These are phyloP conservation scores for Globisporangium polare DNA, from an alignment of 352 stramenopile species.

Conservation along the genomic window DNA sequence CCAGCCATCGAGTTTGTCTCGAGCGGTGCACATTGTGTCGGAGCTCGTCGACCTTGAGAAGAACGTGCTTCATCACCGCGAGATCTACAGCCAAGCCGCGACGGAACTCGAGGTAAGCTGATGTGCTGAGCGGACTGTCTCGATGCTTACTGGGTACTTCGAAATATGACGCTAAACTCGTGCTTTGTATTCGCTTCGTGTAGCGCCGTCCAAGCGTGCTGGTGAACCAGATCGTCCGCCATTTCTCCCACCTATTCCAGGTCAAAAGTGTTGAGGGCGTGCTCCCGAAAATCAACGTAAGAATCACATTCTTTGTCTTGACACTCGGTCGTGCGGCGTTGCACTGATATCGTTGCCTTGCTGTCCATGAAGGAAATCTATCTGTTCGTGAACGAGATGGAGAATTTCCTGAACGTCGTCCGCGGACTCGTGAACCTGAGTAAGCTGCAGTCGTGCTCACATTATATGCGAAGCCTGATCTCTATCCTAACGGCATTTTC, in stretches of 20 bases:
- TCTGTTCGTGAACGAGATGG: slow-evolving; percentile 84
- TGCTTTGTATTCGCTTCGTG: slow-evolving; percentile 6
- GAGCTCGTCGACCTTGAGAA: slow-evolving; percentile 86
- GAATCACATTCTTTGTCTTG: slow-evolving; percentile 8
- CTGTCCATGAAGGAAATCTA: slow-evolving; percentile 59
- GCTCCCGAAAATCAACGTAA: slow-evolving; percentile 89
- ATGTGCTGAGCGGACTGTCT: neutral
- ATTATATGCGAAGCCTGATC: neutral
- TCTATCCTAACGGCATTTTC: neutral
- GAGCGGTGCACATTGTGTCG: slow-evolving; percentile 61
- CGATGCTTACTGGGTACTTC: neutral
- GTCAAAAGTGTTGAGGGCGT: slow-evolving; percentile 83
- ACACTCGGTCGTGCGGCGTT: neutral
- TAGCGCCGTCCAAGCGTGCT: slow-evolving; percentile 73
- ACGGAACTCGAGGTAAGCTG: slow-evolving; percentile 62
- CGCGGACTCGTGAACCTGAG: slow-evolving; percentile 60
- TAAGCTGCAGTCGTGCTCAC: slow-evolving; percentile 20
- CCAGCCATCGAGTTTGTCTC: slow-evolving; percentile 39
- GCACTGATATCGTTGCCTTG: slow-evolving; percentile 3
- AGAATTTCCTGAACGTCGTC: slow-evolving; percentile 73
- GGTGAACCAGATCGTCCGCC: slow-evolving; percentile 83
- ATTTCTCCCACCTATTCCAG: slow-evolving; percentile 87
- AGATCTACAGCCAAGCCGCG: slow-evolving; percentile 81
- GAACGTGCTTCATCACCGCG: slow-evolving; percentile 67
- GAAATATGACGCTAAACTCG: neutral